A percentile compares a stretch with the other conserved stretches of the same genome.
phyloP scores from a whole-genome alignment of 257 asterid genomes.

The Solanum rostratum region DNA sequence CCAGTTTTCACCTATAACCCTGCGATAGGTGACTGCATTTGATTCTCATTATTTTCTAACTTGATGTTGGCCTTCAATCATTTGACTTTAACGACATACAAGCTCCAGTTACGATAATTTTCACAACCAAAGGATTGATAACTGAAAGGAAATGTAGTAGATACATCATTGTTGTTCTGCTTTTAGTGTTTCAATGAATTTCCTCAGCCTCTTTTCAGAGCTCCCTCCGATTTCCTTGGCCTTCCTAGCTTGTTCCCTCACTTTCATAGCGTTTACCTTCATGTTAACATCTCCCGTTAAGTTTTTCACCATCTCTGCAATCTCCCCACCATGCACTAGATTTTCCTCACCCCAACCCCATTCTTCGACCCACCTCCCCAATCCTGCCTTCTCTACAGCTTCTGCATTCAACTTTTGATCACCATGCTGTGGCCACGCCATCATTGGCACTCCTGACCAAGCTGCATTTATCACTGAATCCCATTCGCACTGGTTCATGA shows the following conservation, averaged over 20 bases:
- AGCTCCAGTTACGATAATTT: background rate
- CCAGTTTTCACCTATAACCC: background rate
- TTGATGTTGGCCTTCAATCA: background rate
- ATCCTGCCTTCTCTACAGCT: slow-evolving; percentile 20
- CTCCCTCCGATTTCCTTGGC: slow-evolving; percentile 17
- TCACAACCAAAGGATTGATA: background rate
- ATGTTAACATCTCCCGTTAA: slow-evolving; percentile 12
- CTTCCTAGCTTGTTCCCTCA: slow-evolving; percentile 17
- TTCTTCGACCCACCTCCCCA: slow-evolving; percentile 22
- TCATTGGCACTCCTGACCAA: slow-evolving; percentile 22
- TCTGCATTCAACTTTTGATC: slow-evolving; percentile 40
- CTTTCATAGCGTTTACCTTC: slow-evolving; percentile 13
- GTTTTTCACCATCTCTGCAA: slow-evolving; percentile 13
- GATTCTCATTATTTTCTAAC: background rate
- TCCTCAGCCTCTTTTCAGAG: slow-evolving; percentile 9
- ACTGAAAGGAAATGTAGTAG: background rate
- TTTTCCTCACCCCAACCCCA: slow-evolving; percentile 28
- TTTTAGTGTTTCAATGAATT: background rate
- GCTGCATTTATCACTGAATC: slow-evolving; percentile 36
- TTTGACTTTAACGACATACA: background rate
- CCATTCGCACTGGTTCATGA: slow-evolving; percentile 37
- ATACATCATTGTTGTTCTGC: background rate
- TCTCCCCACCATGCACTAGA: slow-evolving; percentile 14
- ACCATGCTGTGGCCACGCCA: slow-evolving; percentile 48
- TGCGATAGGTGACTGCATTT: background rate